Percentiles rank a stretch among this genome's conserved stretches.
Conservation (phyloP, 805 yeast genomes). For the Teunomyces lycoperdinae region DNA sequence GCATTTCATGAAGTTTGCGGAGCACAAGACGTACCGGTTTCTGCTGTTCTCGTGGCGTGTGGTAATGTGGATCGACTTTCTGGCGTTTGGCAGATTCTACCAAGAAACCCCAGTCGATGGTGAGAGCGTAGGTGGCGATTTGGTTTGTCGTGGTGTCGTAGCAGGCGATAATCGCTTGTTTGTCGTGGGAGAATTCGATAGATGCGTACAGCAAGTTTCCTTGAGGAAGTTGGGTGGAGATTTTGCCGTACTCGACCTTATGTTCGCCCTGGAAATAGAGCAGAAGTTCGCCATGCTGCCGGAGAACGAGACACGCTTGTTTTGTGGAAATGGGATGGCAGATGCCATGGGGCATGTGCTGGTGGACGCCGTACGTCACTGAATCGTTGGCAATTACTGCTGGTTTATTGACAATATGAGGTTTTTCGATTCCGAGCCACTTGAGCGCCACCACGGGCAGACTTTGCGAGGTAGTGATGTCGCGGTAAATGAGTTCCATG, state of each 20-base stretch:
- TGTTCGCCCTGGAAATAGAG: conserved; percentile 66
- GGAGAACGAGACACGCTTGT: conserved; percentile 66
- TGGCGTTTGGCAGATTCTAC: conserved; percentile 46
- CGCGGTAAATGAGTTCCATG: conserved; percentile 49
- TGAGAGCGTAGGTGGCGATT: conserved; percentile 41
- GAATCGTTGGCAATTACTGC: conserved; percentile 38
- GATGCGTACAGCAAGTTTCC: conserved; percentile 32
- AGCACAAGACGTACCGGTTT: conserved; percentile 39
- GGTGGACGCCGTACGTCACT: conserved; percentile 53
- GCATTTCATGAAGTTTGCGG: conserved; percentile 31
- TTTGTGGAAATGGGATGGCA: conserved; percentile 66
- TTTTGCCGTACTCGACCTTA: conserved; percentile 53
- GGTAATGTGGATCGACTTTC: conserved; percentile 46
- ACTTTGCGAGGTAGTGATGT: conserved; percentile 19
- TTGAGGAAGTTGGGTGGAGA: conserved; percentile 27
- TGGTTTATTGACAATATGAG: conserved; percentile 57
- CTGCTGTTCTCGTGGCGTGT: conserved; percentile 47
- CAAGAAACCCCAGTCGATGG: conserved; percentile 57
- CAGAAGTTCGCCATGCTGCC: conserved; percentile 59
- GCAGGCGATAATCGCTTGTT: conserved; percentile 42
- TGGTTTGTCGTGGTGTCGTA: conserved; percentile 33
- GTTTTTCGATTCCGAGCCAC: conserved; percentile 77
- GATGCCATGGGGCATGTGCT: conserved; percentile 57
- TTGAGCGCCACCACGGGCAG: conserved; percentile 46
- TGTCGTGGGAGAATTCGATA: conserved; percentile 53